phyloP scores from a whole-genome alignment of 2,329 filamentous ascomycete genomes.

The Penicillium sp. region DNA sequence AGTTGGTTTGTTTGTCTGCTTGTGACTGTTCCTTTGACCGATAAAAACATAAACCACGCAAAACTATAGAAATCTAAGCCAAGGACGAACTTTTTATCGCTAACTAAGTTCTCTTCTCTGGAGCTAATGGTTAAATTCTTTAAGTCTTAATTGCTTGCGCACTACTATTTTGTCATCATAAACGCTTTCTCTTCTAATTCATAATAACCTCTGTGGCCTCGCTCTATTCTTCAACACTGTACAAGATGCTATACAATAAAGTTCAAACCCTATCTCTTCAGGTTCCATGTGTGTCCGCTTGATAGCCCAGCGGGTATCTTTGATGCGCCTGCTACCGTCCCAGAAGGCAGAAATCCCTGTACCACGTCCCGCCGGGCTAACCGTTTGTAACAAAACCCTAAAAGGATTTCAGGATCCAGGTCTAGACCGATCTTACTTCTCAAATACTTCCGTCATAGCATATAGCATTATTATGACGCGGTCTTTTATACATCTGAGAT shows the following conservation, averaged over 20 bases:
- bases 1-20: slow-evolving; percentile 2
- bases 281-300: background rate
- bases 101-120: background rate
- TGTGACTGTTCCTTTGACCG: background rate
- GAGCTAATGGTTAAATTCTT: slow-evolving; percentile 2
- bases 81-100: slow-evolving; percentile 11
- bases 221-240: too few relatives aligned
- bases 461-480: slow-evolving; percentile 7
- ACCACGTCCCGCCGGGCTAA: background rate
- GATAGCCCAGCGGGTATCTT: background rate
- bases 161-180: too few relatives aligned
- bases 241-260: too few relatives aligned
- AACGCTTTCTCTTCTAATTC: too few relatives aligned
- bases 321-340: background rate
- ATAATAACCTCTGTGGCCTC: too few relatives aligned
- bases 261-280: background rate
- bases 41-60: slow-evolving; percentile 8
- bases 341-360: background rate
- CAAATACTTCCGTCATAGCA: background rate
- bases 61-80: background rate
- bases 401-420: background rate
- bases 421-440: slow-evolving; percentile 8
- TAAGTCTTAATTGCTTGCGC: too few relatives aligned
- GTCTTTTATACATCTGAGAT: background rate
- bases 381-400: background rate